phyloP scores from a whole-genome alignment of 208 protist genomes.

The Leishmania amazonensis region DNA sequence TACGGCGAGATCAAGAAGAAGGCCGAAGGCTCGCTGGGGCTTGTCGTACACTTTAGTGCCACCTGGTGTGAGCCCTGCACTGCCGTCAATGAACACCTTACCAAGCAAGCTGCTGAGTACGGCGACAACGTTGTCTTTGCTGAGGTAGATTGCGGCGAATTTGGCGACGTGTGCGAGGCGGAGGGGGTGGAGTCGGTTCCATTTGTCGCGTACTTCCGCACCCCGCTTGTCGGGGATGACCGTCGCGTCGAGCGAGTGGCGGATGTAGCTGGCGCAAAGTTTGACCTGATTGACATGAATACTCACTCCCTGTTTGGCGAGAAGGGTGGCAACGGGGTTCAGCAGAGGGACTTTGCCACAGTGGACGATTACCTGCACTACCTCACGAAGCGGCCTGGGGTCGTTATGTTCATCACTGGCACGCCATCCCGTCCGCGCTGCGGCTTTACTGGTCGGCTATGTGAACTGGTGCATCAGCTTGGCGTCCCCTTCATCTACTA shows the following conservation, averaged over 20 bases:
- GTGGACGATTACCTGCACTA: constrained; percentile 85
- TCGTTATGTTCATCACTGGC: constrained; percentile 94
- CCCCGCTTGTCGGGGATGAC: constrained; percentile 20
- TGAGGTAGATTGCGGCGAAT: constrained; percentile 75
- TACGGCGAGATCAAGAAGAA: constrained; percentile 60
- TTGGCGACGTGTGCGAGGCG: constrained; percentile 67
- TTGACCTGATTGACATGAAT: constrained; percentile 80
- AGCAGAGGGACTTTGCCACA: constrained; percentile 51
- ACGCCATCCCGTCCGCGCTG: constrained; percentile 88
- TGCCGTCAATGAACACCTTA: constrained; percentile 61
- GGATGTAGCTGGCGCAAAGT: constrained; percentile 78
- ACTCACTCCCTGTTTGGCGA: constrained; percentile 76
- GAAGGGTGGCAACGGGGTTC: constrained; percentile 50
- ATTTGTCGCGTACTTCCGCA: constrained; percentile 88
- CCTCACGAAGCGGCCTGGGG: constrained; percentile 73
- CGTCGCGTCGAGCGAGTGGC: constrained; percentile 67
- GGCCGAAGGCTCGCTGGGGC: constrained; percentile 41
- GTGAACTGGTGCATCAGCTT: constrained; percentile 75
- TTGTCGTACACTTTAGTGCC: constrained; percentile 91
- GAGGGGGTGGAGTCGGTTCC: constrained; percentile 90
- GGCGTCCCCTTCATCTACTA: constrained; percentile 79
- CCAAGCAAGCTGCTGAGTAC: constrained; percentile 40
- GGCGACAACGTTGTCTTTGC: constrained; percentile 67
- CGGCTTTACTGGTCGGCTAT: constrained; percentile 87
- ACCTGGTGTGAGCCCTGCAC: constrained; percentile 91